Percentiles rank a stretch among this genome's conserved stretches.
Conservation (phyloP, 352 stramenopile genomes). For the Pythium coloratum region DNA sequence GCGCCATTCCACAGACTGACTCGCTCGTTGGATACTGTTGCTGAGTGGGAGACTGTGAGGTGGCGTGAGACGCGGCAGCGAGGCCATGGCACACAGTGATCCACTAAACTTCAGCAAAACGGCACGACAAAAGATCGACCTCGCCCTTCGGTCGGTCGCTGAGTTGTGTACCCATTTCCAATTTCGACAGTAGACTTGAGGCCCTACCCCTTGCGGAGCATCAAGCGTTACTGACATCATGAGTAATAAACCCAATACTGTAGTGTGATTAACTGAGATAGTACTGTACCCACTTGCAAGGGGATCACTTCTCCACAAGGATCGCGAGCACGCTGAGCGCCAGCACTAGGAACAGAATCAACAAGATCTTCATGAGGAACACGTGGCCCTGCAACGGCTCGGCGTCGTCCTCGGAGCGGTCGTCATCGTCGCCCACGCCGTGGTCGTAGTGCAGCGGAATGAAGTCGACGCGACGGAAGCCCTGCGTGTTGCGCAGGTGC, state of each 20-base stretch:
- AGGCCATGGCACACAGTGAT: neutral
- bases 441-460: constrained; percentile 85
- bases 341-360: constrained; percentile 39
- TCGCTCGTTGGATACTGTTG: neutral
- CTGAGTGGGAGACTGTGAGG: neutral
- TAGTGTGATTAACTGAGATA: neutral
- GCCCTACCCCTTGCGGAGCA: neutral
- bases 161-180: constrained; percentile 4
- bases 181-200: neutral
- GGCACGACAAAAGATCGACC: neutral
- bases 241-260: neutral
- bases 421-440: constrained; percentile 50
- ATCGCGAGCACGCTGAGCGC: constrained; percentile 39
- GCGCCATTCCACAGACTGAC: neutral
- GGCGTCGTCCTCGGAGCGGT: constrained; percentile 30
- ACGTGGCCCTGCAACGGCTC: constrained; percentile 35
- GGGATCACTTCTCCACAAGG: constrained; percentile 32
- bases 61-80: neutral
- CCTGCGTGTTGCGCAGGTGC: constrained; percentile 84
- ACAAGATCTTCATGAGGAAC: constrained; percentile 42
- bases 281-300: neutral
- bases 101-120: constrained; percentile 4
- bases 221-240: neutral
- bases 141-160: neutral
- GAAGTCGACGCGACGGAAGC: constrained; percentile 80